phyloP scores from a whole-genome alignment of 2,329 filamentous ascomycete species.

The Hymenoscyphus fructigenus region DNA sequence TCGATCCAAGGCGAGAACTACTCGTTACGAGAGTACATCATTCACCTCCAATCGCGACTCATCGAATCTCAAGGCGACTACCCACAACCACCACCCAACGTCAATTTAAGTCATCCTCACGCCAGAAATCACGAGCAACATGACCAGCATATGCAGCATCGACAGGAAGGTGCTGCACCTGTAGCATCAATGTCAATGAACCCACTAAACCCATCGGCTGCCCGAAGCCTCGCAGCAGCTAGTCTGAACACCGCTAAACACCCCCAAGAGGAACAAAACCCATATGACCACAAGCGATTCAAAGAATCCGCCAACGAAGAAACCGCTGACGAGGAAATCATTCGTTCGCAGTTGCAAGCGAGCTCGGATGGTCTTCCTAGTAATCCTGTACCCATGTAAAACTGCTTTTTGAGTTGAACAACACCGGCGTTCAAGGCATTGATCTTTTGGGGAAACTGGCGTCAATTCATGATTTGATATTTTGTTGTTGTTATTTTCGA shows the following conservation, averaged over 20 bases:
- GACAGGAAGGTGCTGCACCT: constrained; percentile 26
- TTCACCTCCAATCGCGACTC: constrained; percentile 82
- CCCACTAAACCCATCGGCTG: constrained; percentile 39
- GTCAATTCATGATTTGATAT: neutral
- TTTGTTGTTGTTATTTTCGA: neutral
- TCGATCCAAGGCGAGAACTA: constrained; percentile 86
- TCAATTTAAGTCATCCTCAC: constrained; percentile 63
- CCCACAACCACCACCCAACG: constrained; percentile 77
- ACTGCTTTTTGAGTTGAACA: neutral
- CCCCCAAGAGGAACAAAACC: constrained; percentile 21
- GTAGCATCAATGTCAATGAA: constrained; percentile 39
- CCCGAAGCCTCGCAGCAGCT: constrained; percentile 36
- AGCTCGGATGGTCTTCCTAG: constrained; percentile 37
- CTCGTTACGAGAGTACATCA: constrained; percentile 86
- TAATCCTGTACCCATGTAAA: constrained; percentile 2
- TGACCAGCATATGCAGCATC: constrained; percentile 23
- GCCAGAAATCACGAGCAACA: constrained; percentile 30
- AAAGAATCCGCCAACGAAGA: constrained; percentile 43
- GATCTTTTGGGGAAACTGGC: neutral
- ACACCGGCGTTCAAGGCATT: neutral
- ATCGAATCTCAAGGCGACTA: constrained; percentile 81
- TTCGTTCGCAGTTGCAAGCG: constrained; percentile 49
- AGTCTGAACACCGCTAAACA: constrained; percentile 33
- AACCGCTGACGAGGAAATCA: constrained; percentile 54
- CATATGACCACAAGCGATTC: constrained; percentile 36